These are phyloP conservation scores for Botryotinia calthae DNA, from an alignment of 2,329 filamentous ascomycete species.

Conservation along the genomic window DNA sequence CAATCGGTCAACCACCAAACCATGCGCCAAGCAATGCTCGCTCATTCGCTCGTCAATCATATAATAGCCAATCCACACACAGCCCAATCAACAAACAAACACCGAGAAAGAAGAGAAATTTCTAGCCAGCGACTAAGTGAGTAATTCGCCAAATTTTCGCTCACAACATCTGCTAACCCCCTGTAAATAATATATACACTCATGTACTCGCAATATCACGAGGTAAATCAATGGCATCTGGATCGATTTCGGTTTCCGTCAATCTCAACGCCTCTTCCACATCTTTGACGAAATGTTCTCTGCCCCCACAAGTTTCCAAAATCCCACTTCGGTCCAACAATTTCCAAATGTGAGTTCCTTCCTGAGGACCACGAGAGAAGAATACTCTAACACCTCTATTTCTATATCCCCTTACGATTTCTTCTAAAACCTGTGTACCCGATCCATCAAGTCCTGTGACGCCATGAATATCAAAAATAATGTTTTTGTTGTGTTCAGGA, in stretches of 20 bases:
- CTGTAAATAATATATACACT: neutral
- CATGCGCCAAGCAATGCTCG: conserved; percentile 8
- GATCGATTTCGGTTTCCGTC: conserved; percentile 63
- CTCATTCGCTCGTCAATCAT: conserved; percentile 11
- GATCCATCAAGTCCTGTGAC: conserved; percentile 93
- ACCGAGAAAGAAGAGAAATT: neutral
- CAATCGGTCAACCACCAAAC: neutral
- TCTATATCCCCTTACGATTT: conserved; percentile 83
- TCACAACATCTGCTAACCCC: neutral
- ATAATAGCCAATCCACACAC: neutral
- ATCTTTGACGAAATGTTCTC: conserved; percentile 72
- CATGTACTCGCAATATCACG: conserved; percentile 31
- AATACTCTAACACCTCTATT: conserved; percentile 73
- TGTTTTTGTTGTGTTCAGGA: conserved; percentile 80
- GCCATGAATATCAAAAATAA: conserved; percentile 98
- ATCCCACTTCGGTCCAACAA: conserved; percentile 80
- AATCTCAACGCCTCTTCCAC: conserved; percentile 81
- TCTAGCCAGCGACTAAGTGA: too few species aligned
- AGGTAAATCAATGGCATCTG: conserved; percentile 25
- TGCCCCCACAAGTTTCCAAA: conserved; percentile 75
- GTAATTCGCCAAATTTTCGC: neutral
- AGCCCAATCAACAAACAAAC: neutral
- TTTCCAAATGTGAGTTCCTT: conserved; percentile 48
- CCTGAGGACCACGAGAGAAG: conserved; percentile 58
- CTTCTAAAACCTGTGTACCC: conserved; percentile 83